Evolutionary conservation across 2,329 filamentous ascomycete species (phyloP), one percentile per base, ranked within the genome.

Genomic region (Metarhizium brunneum): DNA sequence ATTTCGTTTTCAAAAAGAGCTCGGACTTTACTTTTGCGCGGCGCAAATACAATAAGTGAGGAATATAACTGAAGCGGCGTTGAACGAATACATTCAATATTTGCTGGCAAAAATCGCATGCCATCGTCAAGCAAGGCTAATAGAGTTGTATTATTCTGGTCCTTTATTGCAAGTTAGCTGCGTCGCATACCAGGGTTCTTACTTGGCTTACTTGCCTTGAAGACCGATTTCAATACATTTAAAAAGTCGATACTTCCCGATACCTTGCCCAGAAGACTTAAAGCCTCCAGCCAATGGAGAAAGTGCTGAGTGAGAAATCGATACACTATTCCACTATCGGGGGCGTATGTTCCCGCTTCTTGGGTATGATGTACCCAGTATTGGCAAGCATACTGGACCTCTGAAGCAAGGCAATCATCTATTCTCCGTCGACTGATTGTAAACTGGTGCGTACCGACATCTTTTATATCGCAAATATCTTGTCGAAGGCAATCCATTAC

Each of bases 211-310:
- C 42, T 18, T 16, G n/a, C 42, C 42, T 45, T 18, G 0, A 16
- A 18, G 42, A 45, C 6, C n/a, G 42, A 14, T 18, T 18, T 11
- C 42, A 45, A 18, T 18, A 4, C 14, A 3, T 16, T 45, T 16
- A 45, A 14, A 11, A 18, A 16, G 42, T 18, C n/a, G 13, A 45
- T 25, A 7, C 43, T 52, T 49, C 58, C 55, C 18, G 47, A 52
- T 4, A 38, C 45, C 38, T 64, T 62, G 14, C 64, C 62, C 20
- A 73, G 57, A 11, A 71, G 58, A 51, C 66, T 67, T 6, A 75
- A 61, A 6, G 65, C 69, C 61, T 76, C 71, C 5, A 75, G 60
- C 73, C 71, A 76, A 56, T 76, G 63, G 1, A 77, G 70, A 47
- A 75, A 64, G 57, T 75, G 67, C 10, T 55, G 32, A 8, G 60